Conservation (phyloP, 208 protist genomes). For the Balamuthia mandrillaris region DNA sequence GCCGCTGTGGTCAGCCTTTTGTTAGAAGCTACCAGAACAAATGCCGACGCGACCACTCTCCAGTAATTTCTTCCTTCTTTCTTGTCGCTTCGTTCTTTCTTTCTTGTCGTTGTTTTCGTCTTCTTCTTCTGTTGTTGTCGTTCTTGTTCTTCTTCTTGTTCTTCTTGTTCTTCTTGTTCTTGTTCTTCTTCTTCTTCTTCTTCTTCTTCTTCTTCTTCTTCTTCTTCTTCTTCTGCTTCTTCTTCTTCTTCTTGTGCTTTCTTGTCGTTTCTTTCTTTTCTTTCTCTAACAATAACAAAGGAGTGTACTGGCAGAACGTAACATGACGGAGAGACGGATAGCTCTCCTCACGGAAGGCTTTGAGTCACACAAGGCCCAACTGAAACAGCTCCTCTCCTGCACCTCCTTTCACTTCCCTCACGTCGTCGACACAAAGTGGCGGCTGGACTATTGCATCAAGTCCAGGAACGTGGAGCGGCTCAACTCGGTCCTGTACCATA, state of each 20-base stretch:
- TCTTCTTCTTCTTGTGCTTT: neutral
- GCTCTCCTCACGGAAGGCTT: constrained; percentile 5
- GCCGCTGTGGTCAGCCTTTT: constrained; percentile 9
- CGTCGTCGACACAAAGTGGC: constrained; percentile 33
- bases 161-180: neutral
- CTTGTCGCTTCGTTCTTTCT: neutral
- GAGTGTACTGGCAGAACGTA: constrained; percentile 1
- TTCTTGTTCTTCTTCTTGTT: neutral
- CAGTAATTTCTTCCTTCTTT: neutral
- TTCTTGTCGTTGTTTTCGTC: neutral
- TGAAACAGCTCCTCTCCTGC: constrained; percentile 18
- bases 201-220: neutral
- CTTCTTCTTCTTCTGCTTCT: neutral
- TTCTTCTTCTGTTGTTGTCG: neutral
- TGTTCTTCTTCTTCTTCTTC: neutral
- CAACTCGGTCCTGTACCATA: constrained; percentile 27
- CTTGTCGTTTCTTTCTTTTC: neutral
- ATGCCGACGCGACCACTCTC: constrained; percentile 2
- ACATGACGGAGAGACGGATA: neutral
- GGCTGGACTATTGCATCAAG: constrained; percentile 43
- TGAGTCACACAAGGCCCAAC: neutral
- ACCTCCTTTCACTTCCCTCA: constrained; percentile 34
- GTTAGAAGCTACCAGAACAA: neutral
- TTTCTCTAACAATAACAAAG: neutral
- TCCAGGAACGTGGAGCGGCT: constrained; percentile 27